phyloP scores from a whole-genome alignment of 345 rosid genomes.

The Dipteronia sinensis region DNA sequence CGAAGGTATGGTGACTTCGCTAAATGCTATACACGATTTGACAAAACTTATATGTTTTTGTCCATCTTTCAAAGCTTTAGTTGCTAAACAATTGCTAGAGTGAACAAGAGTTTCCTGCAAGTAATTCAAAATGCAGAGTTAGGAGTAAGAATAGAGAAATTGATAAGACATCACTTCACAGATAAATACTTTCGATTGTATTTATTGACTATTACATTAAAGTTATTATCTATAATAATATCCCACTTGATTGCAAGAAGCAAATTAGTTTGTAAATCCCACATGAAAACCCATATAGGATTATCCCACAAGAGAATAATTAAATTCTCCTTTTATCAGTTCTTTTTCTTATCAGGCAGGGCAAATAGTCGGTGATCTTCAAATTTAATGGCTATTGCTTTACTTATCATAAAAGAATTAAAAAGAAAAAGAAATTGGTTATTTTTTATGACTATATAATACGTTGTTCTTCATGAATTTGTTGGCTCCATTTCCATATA shows the following conservation, averaged over 20 bases:
- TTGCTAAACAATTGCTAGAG: slow-evolving; percentile 73
- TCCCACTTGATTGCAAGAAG: not conserved
- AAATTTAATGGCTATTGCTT: not conserved
- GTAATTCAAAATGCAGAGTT: slow-evolving; percentile 20
- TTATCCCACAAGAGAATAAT: not conserved
- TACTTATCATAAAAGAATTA: not conserved
- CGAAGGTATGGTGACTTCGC: slow-evolving; percentile 87
- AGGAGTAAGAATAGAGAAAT: not conserved
- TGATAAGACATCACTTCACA: not conserved
- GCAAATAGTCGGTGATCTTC: not conserved
- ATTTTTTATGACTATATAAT: not conserved
- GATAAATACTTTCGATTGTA: not conserved
- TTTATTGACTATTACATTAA: slow-evolving; percentile 8
- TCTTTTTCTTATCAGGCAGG: not conserved
- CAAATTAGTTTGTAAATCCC: not conserved
- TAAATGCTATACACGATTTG: slow-evolving; percentile 85
- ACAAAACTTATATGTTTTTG: slow-evolving; percentile 48
- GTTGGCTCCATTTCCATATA: not conserved
- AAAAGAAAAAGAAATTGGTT: not conserved
- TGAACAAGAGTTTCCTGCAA: slow-evolving; percentile 85
- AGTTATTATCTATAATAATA: not conserved
- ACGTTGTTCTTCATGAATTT: not conserved
- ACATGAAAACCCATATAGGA: not conserved
- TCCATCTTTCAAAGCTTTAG: slow-evolving; percentile 59
- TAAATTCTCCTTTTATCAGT: not conserved